A percentile compares a stretch with the other conserved stretches of the same genome.
These are phyloP conservation scores for Lophium mytilinum DNA, from an alignment of 495 filamentous ascomycete species.

Conservation along the genomic window DNA sequence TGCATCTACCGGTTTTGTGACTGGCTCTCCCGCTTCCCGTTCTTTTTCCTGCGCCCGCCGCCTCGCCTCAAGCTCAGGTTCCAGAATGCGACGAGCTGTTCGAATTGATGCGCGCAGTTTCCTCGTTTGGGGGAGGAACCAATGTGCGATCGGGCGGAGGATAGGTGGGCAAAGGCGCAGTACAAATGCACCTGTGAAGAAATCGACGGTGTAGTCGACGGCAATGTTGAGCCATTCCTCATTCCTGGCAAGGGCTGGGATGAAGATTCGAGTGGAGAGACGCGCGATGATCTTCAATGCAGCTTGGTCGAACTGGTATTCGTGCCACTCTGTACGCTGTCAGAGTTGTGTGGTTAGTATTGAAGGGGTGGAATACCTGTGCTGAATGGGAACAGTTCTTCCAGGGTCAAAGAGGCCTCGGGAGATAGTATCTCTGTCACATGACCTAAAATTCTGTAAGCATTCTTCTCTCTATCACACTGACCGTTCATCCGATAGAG, in stretches of 20 bases:
- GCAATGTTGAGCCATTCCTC: constrained; percentile 50
- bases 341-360: neutral
- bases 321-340: constrained; percentile 20
- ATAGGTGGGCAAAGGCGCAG: constrained; percentile 35
- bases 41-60: constrained; percentile 27
- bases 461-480: constrained; percentile 38
- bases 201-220: constrained; percentile 49
- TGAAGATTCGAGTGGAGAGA: constrained; percentile 50
- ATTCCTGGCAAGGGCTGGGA: constrained; percentile 43
- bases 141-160: constrained; percentile 34
- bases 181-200: constrained; percentile 34
- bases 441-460: constrained; percentile 30
- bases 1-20: constrained; percentile 27
- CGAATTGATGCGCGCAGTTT: constrained; percentile 29
- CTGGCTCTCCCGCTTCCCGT: constrained; percentile 21
- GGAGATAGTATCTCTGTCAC: constrained; percentile 29
- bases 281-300: constrained; percentile 46
- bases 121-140: constrained; percentile 31
- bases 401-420: neutral
- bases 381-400: constrained; percentile 6
- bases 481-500: constrained; percentile 16
- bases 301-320: constrained; percentile 33
- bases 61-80: constrained; percentile 28
- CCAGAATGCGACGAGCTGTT: constrained; percentile 29
- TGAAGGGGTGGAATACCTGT: neutral